These are phyloP conservation scores for Fusarium sarcochroum DNA, from an alignment of 2,329 filamentous ascomycete genomes.

Conservation along the genomic window DNA sequence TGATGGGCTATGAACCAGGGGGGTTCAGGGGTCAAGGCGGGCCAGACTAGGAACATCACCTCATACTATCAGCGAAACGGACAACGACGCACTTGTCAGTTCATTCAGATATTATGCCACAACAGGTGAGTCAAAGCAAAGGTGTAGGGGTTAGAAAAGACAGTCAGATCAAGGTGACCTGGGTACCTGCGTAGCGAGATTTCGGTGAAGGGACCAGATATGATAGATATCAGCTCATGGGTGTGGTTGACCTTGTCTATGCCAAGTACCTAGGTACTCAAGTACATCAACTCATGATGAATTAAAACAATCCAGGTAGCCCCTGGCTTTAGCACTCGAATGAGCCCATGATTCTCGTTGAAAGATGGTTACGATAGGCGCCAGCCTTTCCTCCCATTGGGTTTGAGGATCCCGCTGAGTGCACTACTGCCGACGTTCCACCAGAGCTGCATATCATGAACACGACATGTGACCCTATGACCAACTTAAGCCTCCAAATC, in stretches of 20 bases:
- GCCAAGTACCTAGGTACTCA: not conserved
- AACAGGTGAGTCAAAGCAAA: not conserved
- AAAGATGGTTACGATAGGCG: not conserved
- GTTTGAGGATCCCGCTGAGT: not conserved
- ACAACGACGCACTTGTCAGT: constrained; percentile 10
- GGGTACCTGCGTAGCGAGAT: constrained; percentile 2
- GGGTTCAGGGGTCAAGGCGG: constrained; percentile 26
- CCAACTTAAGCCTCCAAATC: not conserved
- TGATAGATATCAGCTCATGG: constrained; percentile 14
- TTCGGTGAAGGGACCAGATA: constrained; percentile 5
- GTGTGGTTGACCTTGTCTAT: not conserved
- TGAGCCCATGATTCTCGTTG: not conserved
- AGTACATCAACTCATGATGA: constrained; percentile 22
- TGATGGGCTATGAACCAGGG: constrained; percentile 33
- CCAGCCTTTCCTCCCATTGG: not conserved
- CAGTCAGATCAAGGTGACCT: not conserved
- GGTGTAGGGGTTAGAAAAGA: constrained; percentile 1
- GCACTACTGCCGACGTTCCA: constrained; percentile 7
- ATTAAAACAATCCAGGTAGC: not conserved
- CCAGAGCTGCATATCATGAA: constrained; percentile 31
- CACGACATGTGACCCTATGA: constrained; percentile 10
- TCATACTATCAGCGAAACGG: constrained; percentile 23
- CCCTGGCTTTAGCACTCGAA: not conserved
- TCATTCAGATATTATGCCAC: not conserved
- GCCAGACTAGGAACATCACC: constrained; percentile 20